Base-by-base conservation (phyloP, 345 rosid species). In the Gossypium bickii region DNA sequence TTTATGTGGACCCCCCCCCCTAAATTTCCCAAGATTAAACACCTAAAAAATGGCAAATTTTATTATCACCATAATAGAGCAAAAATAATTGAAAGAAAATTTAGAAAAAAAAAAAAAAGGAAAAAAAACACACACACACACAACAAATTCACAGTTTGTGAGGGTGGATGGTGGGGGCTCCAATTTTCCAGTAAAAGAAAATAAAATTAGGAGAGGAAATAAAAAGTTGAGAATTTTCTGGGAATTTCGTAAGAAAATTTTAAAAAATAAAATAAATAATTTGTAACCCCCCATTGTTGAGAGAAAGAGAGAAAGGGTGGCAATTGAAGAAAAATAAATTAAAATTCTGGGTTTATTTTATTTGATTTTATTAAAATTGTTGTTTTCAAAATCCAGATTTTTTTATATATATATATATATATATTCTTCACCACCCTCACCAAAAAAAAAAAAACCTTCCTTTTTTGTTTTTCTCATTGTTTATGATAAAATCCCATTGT, bases 261-360 rank as follows among this genome's bases (percentile, higher is more conserved):
- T 73, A 56, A 63, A 74, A 76, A 69, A 73, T 65, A 13, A 1
- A 49, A 49, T 34, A 34, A 34, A 34, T 0, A 57, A 10, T 0
- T 56, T 56, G 60, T 18, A 62, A 22, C 62, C 29, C 69, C 51
- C 38, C 51, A 77, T 52, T 29, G 25, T 16, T 27, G 60, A 17
- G 60, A 52, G 58, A 3, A 12, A 70, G 76, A 80, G 82, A 20
- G 38, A 20, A 74, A 57, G 22, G 25, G 13, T 10, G 86, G 79
- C 85, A 88, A 88, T 85, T 78, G 89, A 82, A 82, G 38, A 84
- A 63, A 34, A 34, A 34, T 34, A 34, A 34, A 34, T 34, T 34
- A 34, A 65, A 86, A 61, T 71, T 2, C 4, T 11, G 64, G n/a
- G 55, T 69, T 74, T 71, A 57, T 20, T 57, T 20, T 9, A 57